A percentile compares a stretch with the other conserved stretches of the same genome.
Conservation (phyloP, 345 rosid genomes). For the Ailanthus altissimus region DNA sequence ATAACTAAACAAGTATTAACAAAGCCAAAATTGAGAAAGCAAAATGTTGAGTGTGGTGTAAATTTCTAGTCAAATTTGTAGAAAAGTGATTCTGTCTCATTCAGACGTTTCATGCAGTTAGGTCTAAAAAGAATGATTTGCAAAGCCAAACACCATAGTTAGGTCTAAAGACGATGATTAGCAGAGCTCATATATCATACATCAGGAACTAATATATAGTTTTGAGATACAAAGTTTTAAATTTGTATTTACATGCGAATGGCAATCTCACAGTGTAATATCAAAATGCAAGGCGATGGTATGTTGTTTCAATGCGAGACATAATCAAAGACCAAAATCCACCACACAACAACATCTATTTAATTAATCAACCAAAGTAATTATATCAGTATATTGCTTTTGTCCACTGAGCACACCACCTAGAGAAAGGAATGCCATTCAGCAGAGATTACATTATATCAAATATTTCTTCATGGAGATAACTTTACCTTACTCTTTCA, state of each 20-base stretch:
- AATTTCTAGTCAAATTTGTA: neutral
- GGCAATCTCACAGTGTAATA: neutral
- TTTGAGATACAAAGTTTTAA: too few relatives aligned
- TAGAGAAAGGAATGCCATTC: neutral
- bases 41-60: neutral
- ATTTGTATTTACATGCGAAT: too few relatives aligned
- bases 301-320: neutral
- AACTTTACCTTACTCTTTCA: neutral
- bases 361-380: too few relatives aligned
- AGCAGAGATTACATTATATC: neutral
- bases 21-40: too few relatives aligned
- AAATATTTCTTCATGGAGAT: neutral
- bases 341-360: neutral
- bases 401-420: neutral
- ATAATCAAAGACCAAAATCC: neutral
- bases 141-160: too few relatives aligned
- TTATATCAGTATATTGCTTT: neutral
- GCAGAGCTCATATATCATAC: too few relatives aligned
- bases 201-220: too few relatives aligned
- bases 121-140: neutral
- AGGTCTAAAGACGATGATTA: too few relatives aligned
- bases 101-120: neutral
- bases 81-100: neutral
- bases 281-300: neutral
- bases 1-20: too few relatives aligned